phyloP scores from a whole-genome alignment of 2,329 filamentous ascomycete genomes.

The Ambrosiella cleistominuta region DNA sequence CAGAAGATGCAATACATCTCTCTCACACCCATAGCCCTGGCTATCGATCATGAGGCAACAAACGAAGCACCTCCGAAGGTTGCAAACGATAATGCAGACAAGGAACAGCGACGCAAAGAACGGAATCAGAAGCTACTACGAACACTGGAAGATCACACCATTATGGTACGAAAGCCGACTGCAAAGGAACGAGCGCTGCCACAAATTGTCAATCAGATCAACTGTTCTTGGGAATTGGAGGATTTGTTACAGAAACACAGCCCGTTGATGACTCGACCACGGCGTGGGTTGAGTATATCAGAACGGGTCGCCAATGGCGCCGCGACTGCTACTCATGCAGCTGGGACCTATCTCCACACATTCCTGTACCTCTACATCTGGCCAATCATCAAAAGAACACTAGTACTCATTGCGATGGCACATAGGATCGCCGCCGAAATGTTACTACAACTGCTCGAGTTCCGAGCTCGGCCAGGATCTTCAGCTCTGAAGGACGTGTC shows the following conservation, averaged over 20 bases:
- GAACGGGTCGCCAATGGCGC: constrained; percentile 91
- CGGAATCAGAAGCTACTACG: constrained; percentile 53
- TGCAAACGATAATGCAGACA: constrained; percentile 48
- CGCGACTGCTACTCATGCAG: constrained; percentile 62
- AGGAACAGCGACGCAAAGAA: constrained; percentile 39
- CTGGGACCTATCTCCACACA: constrained; percentile 51
- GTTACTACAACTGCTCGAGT: constrained; percentile 65
- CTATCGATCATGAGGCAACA: constrained; percentile 52
- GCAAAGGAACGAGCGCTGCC: constrained; percentile 67
- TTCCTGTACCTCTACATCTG: constrained; percentile 59
- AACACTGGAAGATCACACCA: constrained; percentile 68
- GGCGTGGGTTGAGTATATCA: constrained; percentile 77
- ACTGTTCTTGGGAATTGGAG: constrained; percentile 85
- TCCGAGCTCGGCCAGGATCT: constrained; percentile 58
- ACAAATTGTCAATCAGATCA: constrained; percentile 79
- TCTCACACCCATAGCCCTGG: constrained; percentile 70
- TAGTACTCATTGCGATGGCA: constrained; percentile 61
- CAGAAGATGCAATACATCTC: constrained; percentile 93
- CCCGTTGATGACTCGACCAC: constrained; percentile 61
- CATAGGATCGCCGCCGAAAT: constrained; percentile 70
- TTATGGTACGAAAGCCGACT: constrained; percentile 57
- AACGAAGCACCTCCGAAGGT: constrained; percentile 19
- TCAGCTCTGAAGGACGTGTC: constrained; percentile 89
- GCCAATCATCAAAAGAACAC: constrained; percentile 53
- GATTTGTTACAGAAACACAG: constrained; percentile 77